Percentiles rank a stretch among this genome's conserved stretches.
phyloP scores from a whole-genome alignment of 2,329 filamentous ascomycete genomes.

The Fusarium illudens region DNA sequence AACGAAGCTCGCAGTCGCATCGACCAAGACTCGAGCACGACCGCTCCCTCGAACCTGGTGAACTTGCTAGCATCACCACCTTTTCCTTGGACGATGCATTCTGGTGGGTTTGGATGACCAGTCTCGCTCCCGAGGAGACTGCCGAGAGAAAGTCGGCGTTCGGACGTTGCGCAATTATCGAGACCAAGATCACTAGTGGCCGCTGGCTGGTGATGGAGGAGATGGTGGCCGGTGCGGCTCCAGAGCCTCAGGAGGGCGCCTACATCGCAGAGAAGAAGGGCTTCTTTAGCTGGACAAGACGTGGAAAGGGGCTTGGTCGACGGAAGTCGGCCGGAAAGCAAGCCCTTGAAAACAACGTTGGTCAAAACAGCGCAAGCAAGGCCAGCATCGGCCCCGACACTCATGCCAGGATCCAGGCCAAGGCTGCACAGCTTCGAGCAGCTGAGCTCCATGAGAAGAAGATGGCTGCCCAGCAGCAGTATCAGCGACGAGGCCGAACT shows the following conservation, averaged over 20 bases:
- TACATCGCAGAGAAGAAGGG: conserved; percentile 97
- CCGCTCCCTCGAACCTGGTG: conserved; percentile 80
- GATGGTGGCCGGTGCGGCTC: conserved; percentile 90
- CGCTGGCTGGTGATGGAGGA: conserved; percentile 97
- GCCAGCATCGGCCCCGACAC: conserved; percentile 89
- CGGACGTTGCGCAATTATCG: conserved; percentile 89
- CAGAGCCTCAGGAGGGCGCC: conserved; percentile 82
- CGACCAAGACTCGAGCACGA: conserved; percentile 75
- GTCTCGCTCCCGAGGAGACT: conserved; percentile 90
- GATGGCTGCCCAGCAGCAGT: conserved; percentile 50
- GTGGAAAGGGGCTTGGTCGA: conserved; percentile 69
- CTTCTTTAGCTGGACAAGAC: conserved; percentile 86
- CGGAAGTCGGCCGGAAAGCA: conserved; percentile 76
- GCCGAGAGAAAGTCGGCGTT: conserved; percentile 88
- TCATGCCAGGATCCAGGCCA: conserved; percentile 91
- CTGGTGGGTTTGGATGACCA: conserved; percentile 99
- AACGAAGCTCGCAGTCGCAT: conserved; percentile 88
- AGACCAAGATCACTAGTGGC: conserved; percentile 82
- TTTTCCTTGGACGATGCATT: conserved; percentile 94
- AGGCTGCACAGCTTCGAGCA: conserved; percentile 82
- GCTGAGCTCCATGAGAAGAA: conserved; percentile 69
- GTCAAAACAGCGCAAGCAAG: conserved; percentile 69
- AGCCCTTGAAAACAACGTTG: conserved; percentile 57
- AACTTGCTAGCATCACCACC: conserved; percentile 88
- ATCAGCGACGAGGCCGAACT: conserved; percentile 61